Evolutionary conservation across 345 rosid genomes (phyloP), one percentile per base, ranked within the genome.

Genomic region (Linum usitatissimum): DNA sequence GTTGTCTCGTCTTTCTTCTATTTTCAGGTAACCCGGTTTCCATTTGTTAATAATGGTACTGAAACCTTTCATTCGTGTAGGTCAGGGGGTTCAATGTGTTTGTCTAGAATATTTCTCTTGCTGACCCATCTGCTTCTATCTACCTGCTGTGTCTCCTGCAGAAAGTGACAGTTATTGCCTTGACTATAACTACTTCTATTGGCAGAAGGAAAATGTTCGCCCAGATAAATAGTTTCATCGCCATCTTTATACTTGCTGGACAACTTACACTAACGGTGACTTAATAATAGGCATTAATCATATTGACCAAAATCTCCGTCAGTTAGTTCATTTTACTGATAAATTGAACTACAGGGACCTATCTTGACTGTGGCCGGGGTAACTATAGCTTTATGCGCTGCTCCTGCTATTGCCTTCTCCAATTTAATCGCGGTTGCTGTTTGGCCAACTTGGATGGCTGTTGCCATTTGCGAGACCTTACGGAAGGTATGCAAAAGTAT

Each of bases 1-100:
- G 90, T 86, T 73, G 83, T 86, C 66, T 91, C 96, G 48, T 91
- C 98, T 55, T 91, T 91, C 83, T 86, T 91, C 83, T 88, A 91
- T 74, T 91, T 91, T 79, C 98, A 91, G 83, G 96, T 91, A 79
- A 48, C 30, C 2, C 28, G 2, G 28, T 23, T 5, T 3, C 31
- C 21, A 13, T 42, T 36, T 45, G 38, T 20, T 21, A 56, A 6
- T 19, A 40, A 30, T 38, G 39, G 68, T 42, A 10, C 60, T 4
- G 10, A 57, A 9, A 23, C 31, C 60, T 21, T 21, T 8, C 31
- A 21, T 18, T 2, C 1, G 28, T 23, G 1, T 23, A n/a, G n/a
- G n/a, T n/a, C n/a, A n/a, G n/a, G n/a, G n/a, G n/a, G n/a, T n/a
- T n/a, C n/a, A n/a, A n/a, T n/a, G n/a, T n/a, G 28, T 23, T 12